phyloP scores from a whole-genome alignment of 305 asterid genomes.

The Petunia hybrid region DNA sequence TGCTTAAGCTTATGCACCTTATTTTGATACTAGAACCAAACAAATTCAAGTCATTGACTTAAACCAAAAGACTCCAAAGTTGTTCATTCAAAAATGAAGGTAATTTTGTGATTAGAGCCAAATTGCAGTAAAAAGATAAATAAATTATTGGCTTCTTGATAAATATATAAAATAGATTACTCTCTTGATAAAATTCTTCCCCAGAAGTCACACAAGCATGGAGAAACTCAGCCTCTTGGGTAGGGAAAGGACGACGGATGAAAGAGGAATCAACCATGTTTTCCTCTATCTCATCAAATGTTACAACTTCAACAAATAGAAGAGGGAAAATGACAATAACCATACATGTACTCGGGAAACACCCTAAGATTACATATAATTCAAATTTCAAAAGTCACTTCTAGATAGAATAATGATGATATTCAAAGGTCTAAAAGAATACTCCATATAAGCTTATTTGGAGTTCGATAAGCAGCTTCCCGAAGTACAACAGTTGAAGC shows the following conservation, averaged over 20 bases:
- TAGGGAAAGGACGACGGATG: background rate
- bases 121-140: background rate
- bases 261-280: background rate
- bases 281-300: background rate
- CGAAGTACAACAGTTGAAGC: too few relatives aligned
- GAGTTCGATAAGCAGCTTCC: background rate
- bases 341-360: background rate
- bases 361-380: background rate
- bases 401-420: background rate
- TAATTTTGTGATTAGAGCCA: background rate
- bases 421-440: background rate
- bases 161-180: background rate
- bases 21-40: slow-evolving; percentile 18
- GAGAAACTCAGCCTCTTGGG: slow-evolving; percentile 1
- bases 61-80: background rate
- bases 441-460: background rate
- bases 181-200: background rate
- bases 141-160: too few relatives aligned
- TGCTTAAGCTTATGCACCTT: background rate
- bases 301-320: background rate
- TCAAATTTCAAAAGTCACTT: background rate
- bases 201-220: background rate
- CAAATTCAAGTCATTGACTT: background rate
- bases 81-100: slow-evolving; percentile 11
- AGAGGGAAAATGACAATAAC: background rate